Base-by-base conservation (phyloP, 305 asterid species). In the Salvia sclarea region DNA sequence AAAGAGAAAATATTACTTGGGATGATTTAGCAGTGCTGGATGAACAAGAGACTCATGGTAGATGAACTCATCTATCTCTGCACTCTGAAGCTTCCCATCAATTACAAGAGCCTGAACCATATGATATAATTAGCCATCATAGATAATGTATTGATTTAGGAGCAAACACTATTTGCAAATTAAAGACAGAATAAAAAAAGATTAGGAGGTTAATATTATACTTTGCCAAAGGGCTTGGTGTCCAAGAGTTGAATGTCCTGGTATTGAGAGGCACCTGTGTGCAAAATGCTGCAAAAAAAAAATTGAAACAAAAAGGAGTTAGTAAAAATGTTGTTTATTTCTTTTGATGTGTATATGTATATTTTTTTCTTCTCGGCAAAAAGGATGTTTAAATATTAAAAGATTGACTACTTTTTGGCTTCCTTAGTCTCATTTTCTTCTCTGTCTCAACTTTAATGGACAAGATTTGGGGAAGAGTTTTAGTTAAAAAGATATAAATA, bases 61-160 rank as follows among this genome's bases (percentile, higher is more conserved):
- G 74, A 92, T 84, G 72, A 92, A 92, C 81, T 92, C 98, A 80
- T 92, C 98, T 18, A 84, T 85, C 76, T 92, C 98, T 62, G 98
- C 96, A 81, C 98, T 92, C 68, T 90, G 98, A 71, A 90, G 92
- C 88, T 92, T 92, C 12, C 98, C 98, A 76, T 92, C 98, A 68
- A 92, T 90, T 43, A 92, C 97, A 22, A 92, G 86, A 53, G 96
- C 97, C 98, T 92, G 81, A 13, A 68, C 64, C 3, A 4, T 12
- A 18, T 35, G 0, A 52, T 14, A 44, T 14, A 25, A 44, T 30
- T 5, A 58, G 38, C 25, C 8, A 44, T 14, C 8, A n/a, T 13
- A 20, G 11, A 25, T 9, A 0, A 7, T 24, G n/a, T 24, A 8
- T 28, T 6, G 33, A 28, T 28, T n/a, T n/a, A n/a, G n/a, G n/a